Evolutionary conservation across 2,329 filamentous ascomycete genomes (phyloP).

Genomic region (Dissoconium aciculare): DNA sequence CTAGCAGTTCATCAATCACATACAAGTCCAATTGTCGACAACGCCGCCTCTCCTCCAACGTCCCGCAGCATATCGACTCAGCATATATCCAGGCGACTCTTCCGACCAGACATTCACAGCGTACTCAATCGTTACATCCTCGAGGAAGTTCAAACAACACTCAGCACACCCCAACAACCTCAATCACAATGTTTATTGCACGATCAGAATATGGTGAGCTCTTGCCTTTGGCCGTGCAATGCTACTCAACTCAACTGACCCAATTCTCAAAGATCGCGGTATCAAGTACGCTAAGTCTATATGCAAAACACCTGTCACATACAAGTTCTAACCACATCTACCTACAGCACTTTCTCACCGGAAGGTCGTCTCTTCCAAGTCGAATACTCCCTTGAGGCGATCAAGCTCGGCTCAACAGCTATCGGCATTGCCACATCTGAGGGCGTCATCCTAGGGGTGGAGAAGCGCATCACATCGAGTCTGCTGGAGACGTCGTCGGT

Average conservation of each 20-base stretch:
- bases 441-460: slow-evolving; percentile 90
- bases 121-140: too few relatives aligned
- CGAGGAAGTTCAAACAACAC: too few relatives aligned
- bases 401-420: slow-evolving; percentile 96
- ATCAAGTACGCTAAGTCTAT: slow-evolving; percentile 91
- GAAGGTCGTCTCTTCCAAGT: slow-evolving; percentile 99
- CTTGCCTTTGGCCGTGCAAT: too few relatives aligned
- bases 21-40: too few relatives aligned
- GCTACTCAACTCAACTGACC: too few relatives aligned
- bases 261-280: slow-evolving; percentile 63
- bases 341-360: slow-evolving; percentile 83
- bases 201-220: slow-evolving; percentile 96
- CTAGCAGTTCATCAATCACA: too few relatives aligned
- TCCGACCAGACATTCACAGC: too few relatives aligned
- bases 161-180: too few relatives aligned
- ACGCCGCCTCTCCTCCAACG: too few relatives aligned
- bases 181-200: slow-evolving; percentile 96
- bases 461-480: slow-evolving; percentile 96
- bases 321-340: slow-evolving; percentile 18
- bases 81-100: too few relatives aligned
- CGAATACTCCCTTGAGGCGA: slow-evolving; percentile 99
- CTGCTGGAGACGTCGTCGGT: slow-evolving; percentile 95
- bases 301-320: too few relatives aligned
- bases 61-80: too few relatives aligned
- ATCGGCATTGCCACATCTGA: slow-evolving; percentile 92